A percentile compares a stretch with the other conserved stretches of the same genome.
Evolutionary conservation across 768 basidiomycete species (phyloP).

Genomic region (Mycena rebaudengoi): DNA sequence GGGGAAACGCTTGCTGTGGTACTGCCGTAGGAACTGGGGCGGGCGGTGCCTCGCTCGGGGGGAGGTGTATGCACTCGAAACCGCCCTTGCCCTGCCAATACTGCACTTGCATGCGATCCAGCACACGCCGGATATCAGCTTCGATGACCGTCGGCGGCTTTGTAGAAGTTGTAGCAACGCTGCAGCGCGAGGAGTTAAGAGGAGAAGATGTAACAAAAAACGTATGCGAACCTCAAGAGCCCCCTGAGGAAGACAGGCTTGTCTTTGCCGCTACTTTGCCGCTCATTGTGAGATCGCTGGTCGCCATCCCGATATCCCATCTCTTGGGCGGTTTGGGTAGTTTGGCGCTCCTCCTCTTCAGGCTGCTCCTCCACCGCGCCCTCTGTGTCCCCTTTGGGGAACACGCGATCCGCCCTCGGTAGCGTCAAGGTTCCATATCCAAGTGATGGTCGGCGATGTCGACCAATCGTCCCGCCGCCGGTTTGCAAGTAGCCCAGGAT

Average conservation of each 20-base stretch:
- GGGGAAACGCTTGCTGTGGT: conserved; percentile 51
- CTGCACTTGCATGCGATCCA: conserved; percentile 95
- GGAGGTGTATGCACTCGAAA: conserved; percentile 95
- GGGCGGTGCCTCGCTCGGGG: conserved; percentile 79
- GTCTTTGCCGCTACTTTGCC: conserved; percentile 69
- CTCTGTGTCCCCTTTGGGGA: conserved; percentile 59
- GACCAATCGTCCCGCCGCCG: conserved; percentile 67
- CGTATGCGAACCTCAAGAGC: conserved; percentile 77
- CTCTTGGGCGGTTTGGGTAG: no score
- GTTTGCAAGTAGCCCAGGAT: conserved; percentile 44
- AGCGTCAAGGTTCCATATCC: conserved; percentile 55
- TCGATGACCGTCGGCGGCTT: conserved; percentile 85
- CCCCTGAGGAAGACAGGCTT: conserved; percentile 98
- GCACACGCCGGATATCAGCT: conserved; percentile 83
- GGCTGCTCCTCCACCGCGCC: conserved; percentile 37
- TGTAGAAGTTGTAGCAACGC: conserved; percentile 95
- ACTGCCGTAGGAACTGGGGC: conserved; percentile 43
- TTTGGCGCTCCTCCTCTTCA: conserved; percentile 40
- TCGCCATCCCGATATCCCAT: conserved; percentile 47
- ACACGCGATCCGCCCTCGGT: conserved; percentile 55
- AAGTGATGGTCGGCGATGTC: conserved; percentile 77
- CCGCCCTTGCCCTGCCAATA: conserved; percentile 91
- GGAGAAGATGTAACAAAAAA: background rate
- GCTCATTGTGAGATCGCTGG: conserved; percentile 58
- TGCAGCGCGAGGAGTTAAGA: conserved; percentile 33